These are phyloP conservation scores for Pseudogymnoascus destructans DNA, from an alignment of 2,329 filamentous ascomycete species.

Conservation along the genomic window DNA sequence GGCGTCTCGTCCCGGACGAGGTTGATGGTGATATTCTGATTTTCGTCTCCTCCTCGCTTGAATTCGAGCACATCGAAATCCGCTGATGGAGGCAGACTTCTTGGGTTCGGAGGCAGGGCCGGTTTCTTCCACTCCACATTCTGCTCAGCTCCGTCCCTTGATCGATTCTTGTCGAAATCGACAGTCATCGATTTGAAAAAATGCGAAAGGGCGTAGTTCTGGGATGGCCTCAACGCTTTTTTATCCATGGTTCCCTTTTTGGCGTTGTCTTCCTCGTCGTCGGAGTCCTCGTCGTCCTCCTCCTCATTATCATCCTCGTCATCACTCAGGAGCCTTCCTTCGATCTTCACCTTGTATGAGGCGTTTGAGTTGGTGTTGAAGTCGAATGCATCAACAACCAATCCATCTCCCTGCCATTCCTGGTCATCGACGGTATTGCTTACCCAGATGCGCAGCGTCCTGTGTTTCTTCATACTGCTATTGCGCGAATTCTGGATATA, in stretches of 20 bases:
- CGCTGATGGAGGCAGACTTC: conserved; percentile 40
- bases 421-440: conserved; percentile 92
- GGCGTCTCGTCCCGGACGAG: conserved; percentile 72
- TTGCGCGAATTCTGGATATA: conserved; percentile 76
- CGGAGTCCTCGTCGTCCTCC: conserved; percentile 37
- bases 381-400: conserved; percentile 66
- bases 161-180: conserved; percentile 53
- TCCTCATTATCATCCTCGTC: conserved; percentile 40
- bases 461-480: conserved; percentile 63
- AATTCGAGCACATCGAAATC: conserved; percentile 90
- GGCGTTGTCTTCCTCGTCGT: conserved; percentile 36
- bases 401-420: conserved; percentile 66
- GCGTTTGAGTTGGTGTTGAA: conserved; percentile 66
- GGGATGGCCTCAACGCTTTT: conserved; percentile 29
- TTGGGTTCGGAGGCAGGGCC: conserved; percentile 34
- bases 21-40: conserved; percentile 80
- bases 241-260: conserved; percentile 30
- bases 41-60: conserved; percentile 83
- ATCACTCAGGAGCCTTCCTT: conserved; percentile 70
- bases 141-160: conserved; percentile 40
- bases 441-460: conserved; percentile 84
- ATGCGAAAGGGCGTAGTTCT: conserved; percentile 52
- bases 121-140: conserved; percentile 81
- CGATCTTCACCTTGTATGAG: conserved; percentile 81
- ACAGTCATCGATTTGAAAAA: conserved; percentile 74